Percentiles rank a stretch among this genome's conserved stretches.
Evolutionary conservation across 441 rosid genomes (phyloP).

Genomic region (Cnidoscolus chayamansa): DNA sequence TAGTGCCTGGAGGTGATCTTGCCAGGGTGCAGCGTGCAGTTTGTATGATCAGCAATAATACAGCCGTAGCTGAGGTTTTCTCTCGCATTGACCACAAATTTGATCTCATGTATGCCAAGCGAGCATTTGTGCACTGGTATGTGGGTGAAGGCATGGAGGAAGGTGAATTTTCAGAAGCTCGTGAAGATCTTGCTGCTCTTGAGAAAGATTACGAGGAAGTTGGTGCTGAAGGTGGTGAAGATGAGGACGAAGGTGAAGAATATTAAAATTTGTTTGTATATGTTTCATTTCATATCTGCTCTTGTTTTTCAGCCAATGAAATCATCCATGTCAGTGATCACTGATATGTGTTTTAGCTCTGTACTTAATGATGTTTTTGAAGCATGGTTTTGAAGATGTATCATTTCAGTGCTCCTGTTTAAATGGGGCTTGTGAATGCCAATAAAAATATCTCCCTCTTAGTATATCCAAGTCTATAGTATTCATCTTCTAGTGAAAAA

Average conservation of each 20-base stretch:
- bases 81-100: slow-evolving; percentile 72
- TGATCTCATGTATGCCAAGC: slow-evolving; percentile 80
- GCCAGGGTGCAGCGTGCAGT: slow-evolving; percentile 83
- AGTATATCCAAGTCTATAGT: no score
- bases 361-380: slow-evolving; percentile 13
- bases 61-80: slow-evolving; percentile 85
- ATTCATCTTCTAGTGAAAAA: not conserved
- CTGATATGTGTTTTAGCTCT: slow-evolving; percentile 21
- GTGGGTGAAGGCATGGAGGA: slow-evolving; percentile 96
- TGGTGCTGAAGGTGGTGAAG: slow-evolving; percentile 66
- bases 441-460: slow-evolving; percentile 6
- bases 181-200: slow-evolving; percentile 86
- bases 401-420: slow-evolving; percentile 8
- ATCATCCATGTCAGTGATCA: slow-evolving; percentile 9
- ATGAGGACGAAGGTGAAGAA: slow-evolving; percentile 58
- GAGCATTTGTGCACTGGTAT: slow-evolving; percentile 92
- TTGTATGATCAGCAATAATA: slow-evolving; percentile 89
- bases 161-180: slow-evolving; percentile 90
- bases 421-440: slow-evolving; percentile 24
- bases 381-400: slow-evolving; percentile 5
- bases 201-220: slow-evolving; percentile 87
- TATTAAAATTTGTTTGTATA: slow-evolving; percentile 32
- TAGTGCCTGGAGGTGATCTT: slow-evolving; percentile 77
- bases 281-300: slow-evolving; percentile 4
- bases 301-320: slow-evolving; percentile 18